Evolutionary conservation across 2,329 filamentous ascomycete species (phyloP), one percentile per base, ranked within the genome.

Genomic region (Knoxdaviesia capensis): DNA sequence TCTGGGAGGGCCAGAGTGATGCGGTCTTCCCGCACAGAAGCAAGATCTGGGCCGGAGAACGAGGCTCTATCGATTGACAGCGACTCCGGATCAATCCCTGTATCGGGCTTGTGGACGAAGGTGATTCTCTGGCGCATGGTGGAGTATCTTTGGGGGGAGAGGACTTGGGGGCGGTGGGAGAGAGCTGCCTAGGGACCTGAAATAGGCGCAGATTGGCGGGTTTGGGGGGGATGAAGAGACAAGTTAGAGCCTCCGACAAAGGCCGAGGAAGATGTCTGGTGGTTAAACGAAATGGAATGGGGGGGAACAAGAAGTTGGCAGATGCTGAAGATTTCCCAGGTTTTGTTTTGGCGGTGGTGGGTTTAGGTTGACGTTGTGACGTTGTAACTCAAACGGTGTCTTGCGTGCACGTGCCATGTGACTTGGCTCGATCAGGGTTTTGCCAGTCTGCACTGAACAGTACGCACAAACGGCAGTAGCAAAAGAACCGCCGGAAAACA

Each of bases 81-180:
- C 38, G 71, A 63, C 2, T 70, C 60, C 0, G 80, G 78, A 41
- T 81, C 72, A 47, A 87, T 66, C 2, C 67, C 66, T 43, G 71
- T 63, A 37, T 77, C 71, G n/a, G 69, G 64, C 28, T 70, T 67
- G 49, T 80, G 76, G 42, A 92, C 63, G 48, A 85, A 90, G 1
- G 87, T 93, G 51, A 85, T 75, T 59, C 83, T 68, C 59, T 85
- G 74, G 51, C 79, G 76, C 82, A 88, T 86, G 35, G 42, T 61
- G 44, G 42, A 7, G 10, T 29, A 31, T 35, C 40, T 46, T 48
- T 46, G 44, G 47, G 45, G 44, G 31, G 42, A 6, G 38, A 29
- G 38, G 6, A 29, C 4, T 8, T 38, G 37, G 35, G 7, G 31
- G 37, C 30, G 10, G 36, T 34, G 37, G 20, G 8, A 36, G 34